A percentile compares a stretch with the other conserved stretches of the same genome.
Evolutionary conservation across 208 protist species (phyloP).

Genomic region (Kentomonas sorsogonicus): DNA sequence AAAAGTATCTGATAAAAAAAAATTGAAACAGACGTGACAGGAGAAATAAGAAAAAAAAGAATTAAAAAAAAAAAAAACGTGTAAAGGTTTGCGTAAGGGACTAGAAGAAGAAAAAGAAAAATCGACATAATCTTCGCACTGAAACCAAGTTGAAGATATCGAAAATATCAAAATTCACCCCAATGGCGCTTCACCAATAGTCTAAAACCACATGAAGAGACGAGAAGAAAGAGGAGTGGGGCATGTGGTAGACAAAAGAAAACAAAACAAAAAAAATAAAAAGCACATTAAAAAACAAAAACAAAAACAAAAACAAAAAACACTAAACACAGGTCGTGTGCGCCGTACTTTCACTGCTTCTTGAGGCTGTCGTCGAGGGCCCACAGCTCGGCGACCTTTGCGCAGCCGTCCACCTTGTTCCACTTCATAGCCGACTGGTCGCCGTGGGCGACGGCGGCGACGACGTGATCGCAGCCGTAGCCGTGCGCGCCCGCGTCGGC

Average conservation of each 20-base stretch:
- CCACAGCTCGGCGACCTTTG: too few relatives aligned
- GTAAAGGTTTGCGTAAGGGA: neutral
- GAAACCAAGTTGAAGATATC: neutral
- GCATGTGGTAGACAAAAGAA: too few relatives aligned
- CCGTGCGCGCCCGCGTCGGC: neutral
- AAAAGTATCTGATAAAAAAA: neutral
- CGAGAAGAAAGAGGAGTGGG: neutral
- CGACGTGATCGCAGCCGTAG: conserved; percentile 1
- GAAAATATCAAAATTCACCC: neutral
- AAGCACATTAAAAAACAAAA: conserved; percentile 6
- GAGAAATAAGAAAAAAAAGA: conserved; percentile 19
- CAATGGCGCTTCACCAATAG: too few relatives aligned
- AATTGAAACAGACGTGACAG: neutral
- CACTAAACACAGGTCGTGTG: neutral
- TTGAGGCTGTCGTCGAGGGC: too few relatives aligned
- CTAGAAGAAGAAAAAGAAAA: neutral
- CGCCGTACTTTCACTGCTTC: too few relatives aligned
- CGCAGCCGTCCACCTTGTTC: too few relatives aligned
- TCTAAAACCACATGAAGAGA: too few relatives aligned
- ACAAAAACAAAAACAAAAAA: conserved; percentile 2
- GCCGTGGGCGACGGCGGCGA: too few relatives aligned
- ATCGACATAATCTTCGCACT: neutral
- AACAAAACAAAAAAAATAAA: conserved; percentile 11
- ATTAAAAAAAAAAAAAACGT: conserved; percentile 12
- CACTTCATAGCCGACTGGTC: too few relatives aligned